These are phyloP conservation scores for Exophiala xenobiotica DNA, from an alignment of 2,329 filamentous ascomycete genomes.

Conservation along the genomic window DNA sequence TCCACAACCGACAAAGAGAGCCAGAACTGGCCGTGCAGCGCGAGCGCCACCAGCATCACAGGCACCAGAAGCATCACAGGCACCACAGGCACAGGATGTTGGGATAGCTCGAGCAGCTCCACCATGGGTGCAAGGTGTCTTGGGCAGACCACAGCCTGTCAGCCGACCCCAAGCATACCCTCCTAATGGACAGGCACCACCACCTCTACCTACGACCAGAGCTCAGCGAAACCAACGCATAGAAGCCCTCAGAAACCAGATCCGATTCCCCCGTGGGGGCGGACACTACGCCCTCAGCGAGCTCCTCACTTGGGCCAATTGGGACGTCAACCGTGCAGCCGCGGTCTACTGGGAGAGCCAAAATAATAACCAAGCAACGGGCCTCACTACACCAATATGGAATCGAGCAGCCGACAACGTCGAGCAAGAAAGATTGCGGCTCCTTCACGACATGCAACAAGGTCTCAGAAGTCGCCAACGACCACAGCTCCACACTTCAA, in stretches of 20 bases:
- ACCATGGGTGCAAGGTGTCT: not conserved
- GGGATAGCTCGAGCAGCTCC: not conserved
- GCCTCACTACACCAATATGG: too few relatives aligned
- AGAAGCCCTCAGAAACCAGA: conserved; percentile 12
- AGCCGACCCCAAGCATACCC: not conserved
- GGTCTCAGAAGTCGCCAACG: not conserved
- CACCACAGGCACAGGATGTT: too few relatives aligned
- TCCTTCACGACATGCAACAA: not conserved
- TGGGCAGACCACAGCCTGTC: not conserved
- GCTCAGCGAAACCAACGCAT: conserved; percentile 4
- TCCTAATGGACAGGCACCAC: not conserved
- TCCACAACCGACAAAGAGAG: too few relatives aligned
- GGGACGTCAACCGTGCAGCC: conserved; percentile 19
- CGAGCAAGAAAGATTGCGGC: conserved; percentile 1
- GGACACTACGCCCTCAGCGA: not conserved
- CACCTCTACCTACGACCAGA: not conserved
- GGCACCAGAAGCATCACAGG: too few relatives aligned
- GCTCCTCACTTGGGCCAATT: conserved; percentile 3
- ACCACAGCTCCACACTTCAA: not conserved
- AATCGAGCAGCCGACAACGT: not conserved
- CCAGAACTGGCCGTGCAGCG: too few relatives aligned
- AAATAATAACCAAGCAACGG: too few relatives aligned
- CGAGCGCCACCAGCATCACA: too few relatives aligned
- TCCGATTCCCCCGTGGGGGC: conserved; percentile 9
- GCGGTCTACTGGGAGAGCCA: conserved; percentile 4